Percentiles rank a stretch among this genome's conserved stretches.
Conservation (phyloP, 1,284 basidiomycete species). For the Cryptococcus sp. region DNA sequence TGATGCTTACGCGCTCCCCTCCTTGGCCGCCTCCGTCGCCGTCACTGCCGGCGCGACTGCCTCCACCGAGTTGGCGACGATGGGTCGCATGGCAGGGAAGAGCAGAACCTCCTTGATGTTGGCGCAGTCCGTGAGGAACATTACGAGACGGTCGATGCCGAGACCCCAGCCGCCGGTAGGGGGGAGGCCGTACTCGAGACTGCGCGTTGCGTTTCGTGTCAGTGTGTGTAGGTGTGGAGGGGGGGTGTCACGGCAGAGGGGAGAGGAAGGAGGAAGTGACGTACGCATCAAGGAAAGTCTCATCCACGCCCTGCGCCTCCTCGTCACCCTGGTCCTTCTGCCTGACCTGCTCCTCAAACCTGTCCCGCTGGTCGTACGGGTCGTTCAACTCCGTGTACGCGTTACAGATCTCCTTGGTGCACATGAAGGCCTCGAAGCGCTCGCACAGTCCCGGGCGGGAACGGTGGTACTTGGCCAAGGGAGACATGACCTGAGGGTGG, state of each 20-base stretch:
- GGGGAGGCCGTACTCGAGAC: conserved; percentile 93
- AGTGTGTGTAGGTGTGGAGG: not conserved
- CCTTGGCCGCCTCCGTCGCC: conserved; percentile 39
- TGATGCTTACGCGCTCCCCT: conserved; percentile 6
- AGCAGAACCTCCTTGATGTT: conserved; percentile 58
- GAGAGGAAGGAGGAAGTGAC: conserved; percentile 38
- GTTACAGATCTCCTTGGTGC: conserved; percentile 97
- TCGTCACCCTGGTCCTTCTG: conserved; percentile 98
- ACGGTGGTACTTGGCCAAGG: conserved; percentile 93
- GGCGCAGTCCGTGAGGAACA: conserved; percentile 90
- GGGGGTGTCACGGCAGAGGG: not conserved
- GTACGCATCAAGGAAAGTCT: conserved; percentile 87
- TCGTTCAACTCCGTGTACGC: conserved; percentile 99
- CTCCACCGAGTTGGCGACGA: conserved; percentile 33
- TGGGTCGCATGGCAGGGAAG: conserved; percentile 52
- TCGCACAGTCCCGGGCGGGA: conserved; percentile 92
- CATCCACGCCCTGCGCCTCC: conserved; percentile 95
- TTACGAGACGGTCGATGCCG: conserved; percentile 88
- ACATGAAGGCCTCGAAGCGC: conserved; percentile 98
- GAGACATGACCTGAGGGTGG: conserved; percentile 99
- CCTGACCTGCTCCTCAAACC: conserved; percentile 91
- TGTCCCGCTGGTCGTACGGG: conserved; percentile 90
- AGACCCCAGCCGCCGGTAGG: conserved; percentile 97
- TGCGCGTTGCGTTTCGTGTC: conserved; percentile 43
- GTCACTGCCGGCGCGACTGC: conserved; percentile 33